Evolutionary conservation across 2,329 filamentous ascomycete genomes (phyloP).

Genomic region (Aspergillus floridensis): DNA sequence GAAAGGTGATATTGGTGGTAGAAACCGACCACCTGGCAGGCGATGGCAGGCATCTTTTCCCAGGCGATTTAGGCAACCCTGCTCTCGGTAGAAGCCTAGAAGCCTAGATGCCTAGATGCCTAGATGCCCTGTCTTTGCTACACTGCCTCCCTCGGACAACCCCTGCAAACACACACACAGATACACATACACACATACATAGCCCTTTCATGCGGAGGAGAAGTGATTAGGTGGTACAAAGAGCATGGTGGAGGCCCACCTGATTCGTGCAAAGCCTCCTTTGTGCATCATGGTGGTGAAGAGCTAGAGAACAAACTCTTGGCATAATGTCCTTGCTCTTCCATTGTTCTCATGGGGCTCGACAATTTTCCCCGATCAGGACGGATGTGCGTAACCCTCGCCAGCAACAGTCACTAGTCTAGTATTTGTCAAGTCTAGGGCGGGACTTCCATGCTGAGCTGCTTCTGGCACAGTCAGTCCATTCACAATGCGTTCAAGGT

Average conservation of each 20-base stretch:
- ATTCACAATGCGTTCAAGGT: no score
- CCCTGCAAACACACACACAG: no score
- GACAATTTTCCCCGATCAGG: slow-evolving; percentile 1
- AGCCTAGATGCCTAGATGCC: no score
- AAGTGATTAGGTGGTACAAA: neutral
- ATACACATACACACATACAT: neutral
- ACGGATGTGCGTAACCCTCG: neutral
- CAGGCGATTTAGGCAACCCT: neutral
- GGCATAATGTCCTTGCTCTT: slow-evolving; percentile 1
- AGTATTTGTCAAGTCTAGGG: neutral
- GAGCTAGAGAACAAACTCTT: neutral
- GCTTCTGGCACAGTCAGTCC: neutral
- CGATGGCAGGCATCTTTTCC: neutral
- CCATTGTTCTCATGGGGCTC: neutral
- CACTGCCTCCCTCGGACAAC: no score
- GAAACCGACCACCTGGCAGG: neutral
- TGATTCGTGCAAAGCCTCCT: neutral
- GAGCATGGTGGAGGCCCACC: neutral
- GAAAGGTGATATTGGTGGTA: neutral
- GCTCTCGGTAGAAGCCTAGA: neutral
- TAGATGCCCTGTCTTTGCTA: no score
- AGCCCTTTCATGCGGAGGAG: neutral
- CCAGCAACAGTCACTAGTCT: neutral
- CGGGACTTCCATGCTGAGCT: neutral
- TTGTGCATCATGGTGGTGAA: neutral